Percentiles rank a stretch among this genome's conserved stretches.
phyloP scores from a whole-genome alignment of 2,329 filamentous ascomycete genomes.

The Tolypocladium paradoxum region DNA sequence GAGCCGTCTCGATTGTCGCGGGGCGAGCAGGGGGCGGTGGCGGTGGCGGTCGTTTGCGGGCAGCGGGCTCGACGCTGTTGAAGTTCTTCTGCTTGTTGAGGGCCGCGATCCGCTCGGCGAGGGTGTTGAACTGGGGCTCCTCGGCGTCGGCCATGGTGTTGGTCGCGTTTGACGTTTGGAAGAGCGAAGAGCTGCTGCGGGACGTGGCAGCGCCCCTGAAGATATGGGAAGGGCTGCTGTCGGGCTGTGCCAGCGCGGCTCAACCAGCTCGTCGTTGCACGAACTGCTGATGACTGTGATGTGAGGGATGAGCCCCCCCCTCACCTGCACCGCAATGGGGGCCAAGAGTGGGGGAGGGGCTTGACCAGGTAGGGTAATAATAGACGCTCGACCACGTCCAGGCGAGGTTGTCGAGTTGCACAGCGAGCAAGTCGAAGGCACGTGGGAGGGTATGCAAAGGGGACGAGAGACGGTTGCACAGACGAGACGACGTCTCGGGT shows the following conservation, averaged over 20 bases:
- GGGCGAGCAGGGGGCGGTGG: conserved; percentile 32
- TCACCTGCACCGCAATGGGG: neutral
- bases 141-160: conserved; percentile 46
- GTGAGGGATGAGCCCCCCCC: neutral
- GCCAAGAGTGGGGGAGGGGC: neutral
- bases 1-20: conserved; percentile 22
- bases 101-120: conserved; percentile 53
- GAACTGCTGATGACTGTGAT: neutral
- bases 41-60: conserved; percentile 29
- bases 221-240: neutral
- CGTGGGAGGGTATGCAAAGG: neutral
- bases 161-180: neutral
- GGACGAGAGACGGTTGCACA: neutral
- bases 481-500: neutral
- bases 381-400: no score
- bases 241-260: neutral
- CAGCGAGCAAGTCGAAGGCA: neutral
- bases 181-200: neutral
- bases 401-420: neutral
- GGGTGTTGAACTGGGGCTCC: conserved; percentile 49
- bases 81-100: conserved; percentile 53
- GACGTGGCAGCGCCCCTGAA: neutral
- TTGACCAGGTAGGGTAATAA: no score
- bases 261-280: neutral
- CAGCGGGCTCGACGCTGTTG: conserved; percentile 25